Conservation (phyloP, 2,329 filamentous ascomycete species). For the Aspergillus terreus region DNA sequence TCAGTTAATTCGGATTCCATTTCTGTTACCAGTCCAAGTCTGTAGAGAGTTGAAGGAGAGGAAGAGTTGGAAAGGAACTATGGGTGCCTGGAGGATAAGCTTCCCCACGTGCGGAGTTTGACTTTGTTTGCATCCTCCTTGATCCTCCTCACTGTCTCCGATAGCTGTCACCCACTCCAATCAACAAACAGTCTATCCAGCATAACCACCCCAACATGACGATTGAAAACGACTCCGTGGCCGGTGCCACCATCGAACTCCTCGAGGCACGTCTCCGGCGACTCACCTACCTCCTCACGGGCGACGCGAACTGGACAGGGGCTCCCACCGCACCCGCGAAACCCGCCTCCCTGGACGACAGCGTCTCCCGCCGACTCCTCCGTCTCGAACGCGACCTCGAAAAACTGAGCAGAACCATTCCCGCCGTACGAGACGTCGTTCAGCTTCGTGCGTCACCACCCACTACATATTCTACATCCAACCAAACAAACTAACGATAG, state of each 20-base stretch:
- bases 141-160: background rate
- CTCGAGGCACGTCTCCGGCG: conserved; percentile 43
- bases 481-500: background rate
- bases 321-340: conserved; percentile 30
- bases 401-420: conserved; percentile 34
- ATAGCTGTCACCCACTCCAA: background rate
- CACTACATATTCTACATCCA: background rate
- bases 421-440: conserved; percentile 40
- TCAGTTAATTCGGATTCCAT: no score
- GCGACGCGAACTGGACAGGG: conserved; percentile 39
- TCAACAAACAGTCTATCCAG: background rate
- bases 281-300: conserved; percentile 44
- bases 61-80: no score
- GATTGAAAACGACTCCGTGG: conserved; percentile 32
- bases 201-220: conserved; percentile 19
- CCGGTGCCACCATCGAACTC: conserved; percentile 40
- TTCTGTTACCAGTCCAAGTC: no score
- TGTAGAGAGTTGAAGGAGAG: no score
- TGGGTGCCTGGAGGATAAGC: no score
- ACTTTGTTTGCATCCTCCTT: background rate
- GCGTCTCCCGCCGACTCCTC: conserved; percentile 37
- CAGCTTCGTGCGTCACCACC: conserved; percentile 34
- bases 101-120: background rate
- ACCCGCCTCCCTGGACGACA: conserved; percentile 35
- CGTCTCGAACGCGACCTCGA: conserved; percentile 36